A percentile compares a stretch with the other conserved stretches of the same genome.
Conservation (phyloP, 305 asterid genomes). For the Solanum chacoense region DNA sequence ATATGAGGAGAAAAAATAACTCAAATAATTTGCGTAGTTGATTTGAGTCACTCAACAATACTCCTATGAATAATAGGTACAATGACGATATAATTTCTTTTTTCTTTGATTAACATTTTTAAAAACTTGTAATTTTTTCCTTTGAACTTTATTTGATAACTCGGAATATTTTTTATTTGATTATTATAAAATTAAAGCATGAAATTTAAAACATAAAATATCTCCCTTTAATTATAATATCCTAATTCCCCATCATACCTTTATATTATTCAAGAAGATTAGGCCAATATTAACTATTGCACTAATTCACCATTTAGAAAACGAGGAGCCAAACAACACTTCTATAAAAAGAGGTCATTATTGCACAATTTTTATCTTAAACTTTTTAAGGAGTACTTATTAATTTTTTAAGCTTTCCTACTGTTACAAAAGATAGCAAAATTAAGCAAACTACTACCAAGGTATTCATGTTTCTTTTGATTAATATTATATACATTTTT, state of each 20-base stretch:
- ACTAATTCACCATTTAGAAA: background rate
- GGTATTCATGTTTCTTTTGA: background rate
- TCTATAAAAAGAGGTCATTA: background rate
- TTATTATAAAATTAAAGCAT: background rate
- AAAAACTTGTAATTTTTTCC: background rate
- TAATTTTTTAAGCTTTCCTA: background rate
- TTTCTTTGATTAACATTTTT: background rate
- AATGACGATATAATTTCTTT: background rate
- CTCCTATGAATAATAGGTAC: background rate
- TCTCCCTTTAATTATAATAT: background rate
- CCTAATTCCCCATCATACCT: background rate
- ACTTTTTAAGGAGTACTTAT: background rate
- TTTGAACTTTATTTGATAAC: background rate
- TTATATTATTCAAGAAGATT: background rate
- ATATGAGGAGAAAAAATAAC: background rate
- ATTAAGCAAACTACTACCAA: background rate
- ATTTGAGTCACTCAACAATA: background rate
- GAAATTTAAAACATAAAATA: background rate
- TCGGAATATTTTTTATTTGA: background rate
- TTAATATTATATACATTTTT: background rate
- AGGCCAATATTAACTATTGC: background rate
- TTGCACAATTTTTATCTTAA: background rate
- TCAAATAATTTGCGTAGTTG: background rate
- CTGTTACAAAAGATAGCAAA: background rate
- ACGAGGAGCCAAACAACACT: background rate